Base-by-base conservation (phyloP, 2,329 filamentous ascomycete species). In the Blumeriella jaapii region DNA sequence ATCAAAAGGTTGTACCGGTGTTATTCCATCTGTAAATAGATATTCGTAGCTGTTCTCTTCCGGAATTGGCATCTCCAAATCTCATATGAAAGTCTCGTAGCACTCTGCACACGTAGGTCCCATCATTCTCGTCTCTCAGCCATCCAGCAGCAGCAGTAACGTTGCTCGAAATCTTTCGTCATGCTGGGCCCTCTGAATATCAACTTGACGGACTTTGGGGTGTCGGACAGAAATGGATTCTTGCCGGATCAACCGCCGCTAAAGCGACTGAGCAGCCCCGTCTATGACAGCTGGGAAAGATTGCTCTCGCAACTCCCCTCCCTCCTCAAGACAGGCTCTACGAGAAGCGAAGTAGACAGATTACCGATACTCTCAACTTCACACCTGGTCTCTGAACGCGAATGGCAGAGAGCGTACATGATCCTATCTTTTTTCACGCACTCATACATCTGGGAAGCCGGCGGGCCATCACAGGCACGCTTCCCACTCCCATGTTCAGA, bases 401-500 rank as follows among this genome's bases (percentile, higher is more conserved):
- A 93, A 62, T 93, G 83, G 83, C 68, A 79, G 45, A 68, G 86
- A 47, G 85, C 85, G 36, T 93, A 93, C 57, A 69, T 78, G 2
- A 66, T 93, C 6, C 64, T 95, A 26, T 74, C 71, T 0, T 91
- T 93, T 51, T 69, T 93, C 36, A 68, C 83, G 1, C 85, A 96
- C 58, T 78, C 74, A 7, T 93, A 94, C 58, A 76, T 95, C 13
- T 96, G 89, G 89, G 84, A 85, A 37, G 84, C 82, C 14, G 72
- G 82, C 27, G 68, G 64, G 36, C 81, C 86, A 2, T 67, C 69
- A 41, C 81, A 91, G 61, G 82, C 85, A 50, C 49, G 60, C 34
- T n/a, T 13, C 5, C 18, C 6, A 16, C 14, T 7, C 7, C 17
- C 9, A 38, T 13, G 13, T 7, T n/a, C n/a, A n/a, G n/a, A n/a